Evolutionary conservation across 768 basidiomycete species (phyloP), one percentile per base, ranked within the genome.

Genomic region (Myochromella boudieri): DNA sequence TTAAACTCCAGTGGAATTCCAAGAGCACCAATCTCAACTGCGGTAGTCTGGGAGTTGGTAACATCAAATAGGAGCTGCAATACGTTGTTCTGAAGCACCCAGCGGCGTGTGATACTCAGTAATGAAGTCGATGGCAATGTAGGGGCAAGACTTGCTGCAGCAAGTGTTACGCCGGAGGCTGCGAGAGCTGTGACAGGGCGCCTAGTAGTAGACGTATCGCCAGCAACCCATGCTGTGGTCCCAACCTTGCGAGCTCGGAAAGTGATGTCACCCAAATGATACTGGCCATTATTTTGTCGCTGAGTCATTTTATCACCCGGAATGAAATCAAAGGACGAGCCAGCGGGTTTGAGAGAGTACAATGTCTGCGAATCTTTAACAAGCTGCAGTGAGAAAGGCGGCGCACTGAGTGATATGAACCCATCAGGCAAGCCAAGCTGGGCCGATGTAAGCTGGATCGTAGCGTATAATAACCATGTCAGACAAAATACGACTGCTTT

Each of bases 341-440:
- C 57, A n/a, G 49, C 51, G 9, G 77, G 68, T 34, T 62, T 68
- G 42, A 80, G 58, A n/a, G 78, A 80, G 57, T 76, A 79, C 4
- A 78, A 59, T 0, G 76, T 78, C 58, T 81, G 80, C 1, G 78
- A 80, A 52, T 80, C 78, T 53, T 76, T 78, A 37, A 80, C 75
- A 14, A 80, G 64, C 46, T 74, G 70, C 12, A 77, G 53, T 9
- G 66, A 51, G 59, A 81, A 77, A 6, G 57, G 55, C 1, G 77
- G 63, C 3, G 76, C 74, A 31, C 68, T 70, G 61, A 78, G 74
- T 12, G 70, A 65, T 28, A 72, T 47, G 43, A 78, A 75, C 7
- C 78, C 78, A 66, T 78, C 65, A 14, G 58, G 56, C 27, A 80
- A 55, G 12, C 77, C 76, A 1, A 78, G 67, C 39, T 68, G 66